Evolutionary conservation across 305 asterid genomes (phyloP).

Genomic region (Rubia tinctorum): DNA sequence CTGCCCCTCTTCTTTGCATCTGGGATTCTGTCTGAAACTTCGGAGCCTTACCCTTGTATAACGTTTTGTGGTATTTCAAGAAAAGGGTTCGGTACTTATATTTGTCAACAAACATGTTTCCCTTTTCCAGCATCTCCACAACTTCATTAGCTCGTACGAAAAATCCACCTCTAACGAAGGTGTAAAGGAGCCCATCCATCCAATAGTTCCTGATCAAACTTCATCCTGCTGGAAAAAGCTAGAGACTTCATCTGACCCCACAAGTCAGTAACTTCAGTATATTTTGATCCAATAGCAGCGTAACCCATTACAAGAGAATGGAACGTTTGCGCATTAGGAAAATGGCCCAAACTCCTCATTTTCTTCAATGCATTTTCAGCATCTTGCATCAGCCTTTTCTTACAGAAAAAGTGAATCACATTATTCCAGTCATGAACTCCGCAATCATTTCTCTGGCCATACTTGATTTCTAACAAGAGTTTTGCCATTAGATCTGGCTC

Average conservation of each 20-base stretch:
- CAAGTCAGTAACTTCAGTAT: conserved; percentile 76
- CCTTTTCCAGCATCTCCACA: conserved; percentile 73
- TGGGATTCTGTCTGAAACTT: conserved; percentile 81
- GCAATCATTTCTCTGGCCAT: conserved; percentile 51
- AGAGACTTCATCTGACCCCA: conserved; percentile 95
- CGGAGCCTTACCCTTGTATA: conserved; percentile 72
- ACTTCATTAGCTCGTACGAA: conserved; percentile 82
- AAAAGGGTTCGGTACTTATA: conserved; percentile 74
- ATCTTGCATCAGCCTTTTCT: conserved; percentile 81
- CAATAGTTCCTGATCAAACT: conserved; percentile 78
- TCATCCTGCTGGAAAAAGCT: conserved; percentile 54
- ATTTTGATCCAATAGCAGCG: conserved; percentile 82
- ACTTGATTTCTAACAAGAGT: conserved; percentile 77
- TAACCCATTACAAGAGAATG: conserved; percentile 86
- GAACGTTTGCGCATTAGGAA: conserved; percentile 88
- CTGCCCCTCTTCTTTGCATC: conserved; percentile 76
- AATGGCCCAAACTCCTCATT: conserved; percentile 74
- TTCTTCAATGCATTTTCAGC: conserved; percentile 90
- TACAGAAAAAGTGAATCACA: conserved; percentile 88
- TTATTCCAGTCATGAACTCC: conserved; percentile 94
- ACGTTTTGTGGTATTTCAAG: conserved; percentile 74
- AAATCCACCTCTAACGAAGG: conserved; percentile 88
- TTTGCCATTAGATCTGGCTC: conserved; percentile 57
- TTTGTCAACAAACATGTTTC: conserved; percentile 73
- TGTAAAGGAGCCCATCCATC: conserved; percentile 84